phyloP scores from a whole-genome alignment of 2,329 filamentous ascomycete genomes.

The Arthrobotrys conoides region DNA sequence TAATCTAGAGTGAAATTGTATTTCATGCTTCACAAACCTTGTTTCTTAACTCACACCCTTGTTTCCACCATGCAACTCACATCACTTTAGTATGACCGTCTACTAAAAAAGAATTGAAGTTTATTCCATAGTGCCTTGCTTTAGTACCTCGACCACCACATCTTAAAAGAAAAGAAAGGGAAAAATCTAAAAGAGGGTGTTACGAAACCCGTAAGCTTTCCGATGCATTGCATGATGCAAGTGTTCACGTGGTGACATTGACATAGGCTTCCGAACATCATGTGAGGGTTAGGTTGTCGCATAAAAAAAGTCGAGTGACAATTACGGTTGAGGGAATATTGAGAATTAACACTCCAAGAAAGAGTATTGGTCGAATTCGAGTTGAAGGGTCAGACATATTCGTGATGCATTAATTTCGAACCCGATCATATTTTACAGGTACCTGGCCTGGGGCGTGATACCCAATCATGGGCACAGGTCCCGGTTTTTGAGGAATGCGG shows the following conservation, averaged over 20 bases:
- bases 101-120: not conserved
- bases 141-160: not conserved
- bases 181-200: not conserved
- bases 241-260: constrained; percentile 47
- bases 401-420: not conserved
- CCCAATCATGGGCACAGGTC: constrained; percentile 12
- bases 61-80: not conserved
- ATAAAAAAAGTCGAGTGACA: constrained; percentile 18
- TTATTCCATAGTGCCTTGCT: not conserved
- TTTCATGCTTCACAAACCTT: constrained; percentile 15
- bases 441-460: not conserved
- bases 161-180: too few relatives aligned
- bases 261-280: constrained; percentile 19
- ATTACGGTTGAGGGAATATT: constrained; percentile 26
- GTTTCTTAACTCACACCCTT: constrained; percentile 30
- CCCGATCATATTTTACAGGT: not conserved
- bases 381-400: constrained; percentile 6
- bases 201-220: constrained; percentile 35
- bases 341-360: not conserved
- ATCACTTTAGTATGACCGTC: not conserved
- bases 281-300: constrained; percentile 25
- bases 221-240: constrained; percentile 37
- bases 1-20: not conserved
- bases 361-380: not conserved
- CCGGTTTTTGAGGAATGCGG: not conserved